phyloP scores from a whole-genome alignment of 2,329 filamentous ascomycete species.

The Fusarium abutilonis region DNA sequence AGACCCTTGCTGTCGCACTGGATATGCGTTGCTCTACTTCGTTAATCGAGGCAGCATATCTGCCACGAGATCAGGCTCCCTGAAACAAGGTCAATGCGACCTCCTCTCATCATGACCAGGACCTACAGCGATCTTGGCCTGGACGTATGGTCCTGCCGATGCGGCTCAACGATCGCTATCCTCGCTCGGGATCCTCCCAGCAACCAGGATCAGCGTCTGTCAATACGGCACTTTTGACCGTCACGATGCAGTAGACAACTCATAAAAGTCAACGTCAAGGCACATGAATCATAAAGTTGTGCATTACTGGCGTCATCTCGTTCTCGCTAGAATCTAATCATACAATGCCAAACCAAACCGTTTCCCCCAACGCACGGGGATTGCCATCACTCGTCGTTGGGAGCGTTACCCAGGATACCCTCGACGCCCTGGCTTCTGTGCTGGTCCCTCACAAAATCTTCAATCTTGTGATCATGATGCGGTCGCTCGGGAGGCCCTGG shows the following conservation, averaged over 20 bases:
- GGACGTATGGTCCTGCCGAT: neutral
- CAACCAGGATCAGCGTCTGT: neutral
- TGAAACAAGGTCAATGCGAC: neutral
- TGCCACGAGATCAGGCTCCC: too few relatives aligned
- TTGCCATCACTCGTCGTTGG: constrained; percentile 28
- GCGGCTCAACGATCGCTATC: constrained; percentile 2
- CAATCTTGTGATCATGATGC: constrained; percentile 59
- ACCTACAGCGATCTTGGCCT: neutral
- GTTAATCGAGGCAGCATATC: too few relatives aligned
- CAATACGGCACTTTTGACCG: neutral
- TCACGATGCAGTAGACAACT: neutral
- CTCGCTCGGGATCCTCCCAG: neutral
- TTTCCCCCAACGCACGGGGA: neutral
- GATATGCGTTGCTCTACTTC: neutral
- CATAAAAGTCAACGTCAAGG: neutral
- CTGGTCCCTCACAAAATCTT: constrained; percentile 64
- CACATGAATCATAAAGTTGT: constrained; percentile 11
- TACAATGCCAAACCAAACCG: constrained; percentile 4
- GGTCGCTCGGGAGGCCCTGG: constrained; percentile 56
- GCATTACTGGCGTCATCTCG: constrained; percentile 14
- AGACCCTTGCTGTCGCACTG: neutral
- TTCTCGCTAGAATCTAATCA: constrained; percentile 5
- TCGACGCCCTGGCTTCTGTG: constrained; percentile 57
- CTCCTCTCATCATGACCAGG: neutral
- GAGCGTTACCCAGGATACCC: constrained; percentile 34